Evolutionary conservation across 2,329 filamentous ascomycete genomes (phyloP), one percentile per base, ranked within the genome.

Genomic region (Ophiostoma himal-ulmi): DNA sequence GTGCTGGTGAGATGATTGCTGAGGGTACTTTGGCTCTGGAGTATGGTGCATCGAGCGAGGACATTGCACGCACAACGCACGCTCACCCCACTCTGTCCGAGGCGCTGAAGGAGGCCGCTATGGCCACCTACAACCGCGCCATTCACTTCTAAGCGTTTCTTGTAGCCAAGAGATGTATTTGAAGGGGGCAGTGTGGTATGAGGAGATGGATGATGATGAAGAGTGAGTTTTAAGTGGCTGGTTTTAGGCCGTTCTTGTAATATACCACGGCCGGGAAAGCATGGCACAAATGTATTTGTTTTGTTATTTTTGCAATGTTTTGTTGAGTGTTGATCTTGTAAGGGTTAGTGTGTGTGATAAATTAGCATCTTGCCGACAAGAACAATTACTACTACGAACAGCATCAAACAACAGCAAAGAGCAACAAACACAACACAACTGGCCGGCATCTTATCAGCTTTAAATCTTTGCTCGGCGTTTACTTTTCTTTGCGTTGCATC

Each of bases 91-190:
- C 94, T 68, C 86, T 99, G 72, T 89, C 94, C 34, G 95, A 99
- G 85, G 95, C 95, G 64, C 98, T 99, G 88, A 99, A 99, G 87
- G 95, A 99, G 88, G 95, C 95, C 77, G 95, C 95, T 76, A 98
- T 99, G 95, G 92, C 93, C 73, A 97, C 94, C 68, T 93, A 96
- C 84, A 88, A 89, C 77, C 95, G 97, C 85, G 90, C 95, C 75
- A 97, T 99, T 80, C 95, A 99, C 85, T 96, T 91, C 82, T 99
- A 91, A 82, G 69, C 1, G 34, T 41, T 22, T 48, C 6, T n/a
- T 65, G 30, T 37, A 11, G 26, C 5, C 22, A 57, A 57, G 64
- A 26, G 14, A n/a, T 67, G 65, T 41, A 17, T 36, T 39, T 22
- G 1, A 22, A 5, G 37, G 8, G 65, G n/a, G 2, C 22, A 30